Conservation (phyloP, 805 yeast genomes). For the Clavispora phyllophila region DNA sequence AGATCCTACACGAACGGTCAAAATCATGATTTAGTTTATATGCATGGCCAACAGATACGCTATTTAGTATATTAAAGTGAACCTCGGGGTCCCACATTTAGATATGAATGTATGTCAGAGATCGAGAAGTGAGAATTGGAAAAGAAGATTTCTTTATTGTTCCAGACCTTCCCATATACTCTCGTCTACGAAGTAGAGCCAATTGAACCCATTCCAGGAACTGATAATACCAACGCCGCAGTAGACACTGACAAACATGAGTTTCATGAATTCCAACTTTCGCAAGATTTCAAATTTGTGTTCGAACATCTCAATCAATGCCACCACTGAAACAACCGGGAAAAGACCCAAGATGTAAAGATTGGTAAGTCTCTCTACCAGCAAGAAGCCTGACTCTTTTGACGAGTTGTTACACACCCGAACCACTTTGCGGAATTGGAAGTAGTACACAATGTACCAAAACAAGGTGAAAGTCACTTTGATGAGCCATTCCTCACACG, state of each 20-base stretch:
- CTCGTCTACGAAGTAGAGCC: conserved; percentile 85
- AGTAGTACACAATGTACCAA: conserved; percentile 78
- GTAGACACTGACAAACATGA: conserved; percentile 81
- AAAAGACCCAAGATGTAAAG: conserved; percentile 63
- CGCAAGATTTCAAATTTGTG: conserved; percentile 46
- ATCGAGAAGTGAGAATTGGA: too few relatives aligned
- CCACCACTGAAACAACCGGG: conserved; percentile 50
- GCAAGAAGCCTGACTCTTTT: conserved; percentile 29
- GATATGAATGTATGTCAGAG: too few relatives aligned
- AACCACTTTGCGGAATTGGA: conserved; percentile 67
- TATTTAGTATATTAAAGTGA: too few relatives aligned
- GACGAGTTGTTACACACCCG: conserved; percentile 42
- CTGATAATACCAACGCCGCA: conserved; percentile 80
- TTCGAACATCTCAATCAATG: conserved; percentile 50
- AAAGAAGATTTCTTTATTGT: background rate
- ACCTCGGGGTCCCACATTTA: too few relatives aligned
- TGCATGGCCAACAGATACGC: too few relatives aligned
- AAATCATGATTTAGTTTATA: too few relatives aligned
- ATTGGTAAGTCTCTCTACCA: conserved; percentile 61
- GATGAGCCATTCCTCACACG: conserved; percentile 73
- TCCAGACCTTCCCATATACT: conserved; percentile 45
- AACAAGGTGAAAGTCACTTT: conserved; percentile 73
- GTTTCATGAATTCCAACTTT: conserved; percentile 64
- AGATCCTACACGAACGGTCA: too few relatives aligned
- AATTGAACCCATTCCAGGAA: conserved; percentile 83